These are phyloP conservation scores for Lathyrus tuberosus DNA, from an alignment of 306 rosid species.

Conservation along the genomic window DNA sequence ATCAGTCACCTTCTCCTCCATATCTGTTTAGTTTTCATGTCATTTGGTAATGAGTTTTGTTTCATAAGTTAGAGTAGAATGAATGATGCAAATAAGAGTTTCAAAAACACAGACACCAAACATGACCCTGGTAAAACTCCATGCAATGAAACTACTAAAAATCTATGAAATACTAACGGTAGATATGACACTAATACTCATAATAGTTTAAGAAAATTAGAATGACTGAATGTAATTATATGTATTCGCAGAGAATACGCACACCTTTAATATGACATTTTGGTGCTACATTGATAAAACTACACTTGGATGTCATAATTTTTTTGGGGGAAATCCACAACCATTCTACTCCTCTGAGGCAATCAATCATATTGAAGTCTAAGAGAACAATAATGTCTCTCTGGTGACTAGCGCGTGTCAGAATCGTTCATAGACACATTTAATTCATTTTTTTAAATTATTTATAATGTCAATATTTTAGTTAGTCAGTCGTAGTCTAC, in stretches of 20 bases:
- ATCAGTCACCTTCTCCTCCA: conserved; percentile 78
- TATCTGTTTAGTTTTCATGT: conserved; percentile 51
- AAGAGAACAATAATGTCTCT: neutral
- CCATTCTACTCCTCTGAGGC: neutral
- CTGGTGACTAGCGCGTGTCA: no score
- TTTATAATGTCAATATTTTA: no score
- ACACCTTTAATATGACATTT: neutral
- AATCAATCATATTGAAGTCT: neutral
- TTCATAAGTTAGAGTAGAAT: conserved; percentile 1
- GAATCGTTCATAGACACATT: no score
- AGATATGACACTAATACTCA: neutral
- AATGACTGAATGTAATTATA: neutral
- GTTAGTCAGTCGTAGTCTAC: no score
- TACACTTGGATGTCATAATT: neutral
- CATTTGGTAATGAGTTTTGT: neutral
- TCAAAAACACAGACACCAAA: neutral
- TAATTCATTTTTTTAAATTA: no score
- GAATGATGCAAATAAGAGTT: neutral
- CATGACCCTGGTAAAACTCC: neutral
- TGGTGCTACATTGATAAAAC: neutral
- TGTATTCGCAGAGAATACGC: neutral
- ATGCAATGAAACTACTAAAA: conserved; percentile 20
- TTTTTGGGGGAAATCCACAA: neutral
- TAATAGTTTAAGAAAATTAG: neutral
- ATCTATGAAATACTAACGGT: neutral